phyloP scores from a whole-genome alignment of 371 early-diverging fungal species.

The Apophysomyces ossiformis region DNA sequence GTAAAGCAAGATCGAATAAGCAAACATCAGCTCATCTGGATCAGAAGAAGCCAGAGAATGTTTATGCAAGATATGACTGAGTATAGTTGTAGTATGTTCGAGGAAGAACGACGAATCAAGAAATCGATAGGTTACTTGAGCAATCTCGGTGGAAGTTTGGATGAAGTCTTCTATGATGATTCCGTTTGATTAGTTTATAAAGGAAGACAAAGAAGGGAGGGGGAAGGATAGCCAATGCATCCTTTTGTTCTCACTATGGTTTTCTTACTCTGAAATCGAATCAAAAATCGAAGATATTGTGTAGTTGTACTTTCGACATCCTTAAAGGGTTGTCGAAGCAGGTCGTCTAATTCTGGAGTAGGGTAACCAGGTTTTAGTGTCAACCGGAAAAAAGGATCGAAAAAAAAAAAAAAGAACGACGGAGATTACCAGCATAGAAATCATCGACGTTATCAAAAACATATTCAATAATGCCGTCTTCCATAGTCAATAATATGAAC shows the following conservation, averaged over 20 bases:
- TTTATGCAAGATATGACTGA: constrained; percentile 54
- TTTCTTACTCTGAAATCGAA: constrained; percentile 40
- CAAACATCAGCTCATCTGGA: constrained; percentile 43
- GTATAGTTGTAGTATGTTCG: constrained; percentile 61
- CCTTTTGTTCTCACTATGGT: neutral
- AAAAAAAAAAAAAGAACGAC: neutral
- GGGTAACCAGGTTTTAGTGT: neutral
- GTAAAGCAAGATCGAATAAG: constrained; percentile 52
- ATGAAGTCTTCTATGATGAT: constrained; percentile 54
- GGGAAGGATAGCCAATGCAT: too few relatives aligned
- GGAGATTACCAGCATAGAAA: constrained; percentile 54
- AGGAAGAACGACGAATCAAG: constrained; percentile 68
- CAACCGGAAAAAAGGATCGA: neutral
- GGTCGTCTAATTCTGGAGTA: constrained; percentile 51
- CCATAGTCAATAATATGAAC: constrained; percentile 13
- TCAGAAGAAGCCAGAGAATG: constrained; percentile 44
- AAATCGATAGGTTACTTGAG: constrained; percentile 64
- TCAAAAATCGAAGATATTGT: constrained; percentile 46
- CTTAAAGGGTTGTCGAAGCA: constrained; percentile 45
- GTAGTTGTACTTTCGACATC: constrained; percentile 42
- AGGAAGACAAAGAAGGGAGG: neutral
- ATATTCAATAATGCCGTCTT: constrained; percentile 47
- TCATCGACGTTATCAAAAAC: constrained; percentile 47
- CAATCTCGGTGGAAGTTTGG: constrained; percentile 51
- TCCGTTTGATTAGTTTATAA: neutral